Conservation (phyloP, 108 stramenopile species). For the Cyclotella choctawhatcheeana region DNA sequence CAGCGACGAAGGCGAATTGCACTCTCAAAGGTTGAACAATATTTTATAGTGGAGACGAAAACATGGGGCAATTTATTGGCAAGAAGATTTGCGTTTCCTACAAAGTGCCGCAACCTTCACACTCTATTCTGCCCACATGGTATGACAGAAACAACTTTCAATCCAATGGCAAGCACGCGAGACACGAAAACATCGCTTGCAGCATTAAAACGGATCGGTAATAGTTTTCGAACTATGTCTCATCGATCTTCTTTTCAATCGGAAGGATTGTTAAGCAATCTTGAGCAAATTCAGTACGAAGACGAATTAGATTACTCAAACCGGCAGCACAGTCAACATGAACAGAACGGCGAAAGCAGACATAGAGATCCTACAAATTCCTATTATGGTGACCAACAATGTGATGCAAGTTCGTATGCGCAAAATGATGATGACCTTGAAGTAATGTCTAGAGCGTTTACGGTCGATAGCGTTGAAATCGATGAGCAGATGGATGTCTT, state of each 20-base stretch:
- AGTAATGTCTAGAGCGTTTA: constrained; percentile 8
- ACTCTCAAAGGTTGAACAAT: constrained; percentile 8
- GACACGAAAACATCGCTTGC: background rate
- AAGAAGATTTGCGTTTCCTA: background rate
- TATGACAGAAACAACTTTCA: background rate
- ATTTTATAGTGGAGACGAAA: background rate
- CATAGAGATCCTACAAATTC: background rate
- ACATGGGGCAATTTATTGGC: background rate
- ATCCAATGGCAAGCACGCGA: no score
- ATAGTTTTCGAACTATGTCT: background rate
- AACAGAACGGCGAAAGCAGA: no score
- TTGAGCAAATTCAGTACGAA: background rate
- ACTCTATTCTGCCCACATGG: constrained; percentile 13
- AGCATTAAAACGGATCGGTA: background rate
- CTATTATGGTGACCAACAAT: background rate
- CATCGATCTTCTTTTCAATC: background rate
- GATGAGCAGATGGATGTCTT: no score
- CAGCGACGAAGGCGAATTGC: constrained; percentile 8
- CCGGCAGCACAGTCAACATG: background rate
- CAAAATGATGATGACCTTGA: constrained; percentile 12
- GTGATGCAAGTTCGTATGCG: background rate
- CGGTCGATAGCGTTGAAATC: background rate
- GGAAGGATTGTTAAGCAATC: constrained; percentile 2
- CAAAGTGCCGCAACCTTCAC: background rate
- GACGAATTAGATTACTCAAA: background rate